Conservation (phyloP, 495 filamentous ascomycete genomes). For the Penicillium maclennaniae region DNA sequence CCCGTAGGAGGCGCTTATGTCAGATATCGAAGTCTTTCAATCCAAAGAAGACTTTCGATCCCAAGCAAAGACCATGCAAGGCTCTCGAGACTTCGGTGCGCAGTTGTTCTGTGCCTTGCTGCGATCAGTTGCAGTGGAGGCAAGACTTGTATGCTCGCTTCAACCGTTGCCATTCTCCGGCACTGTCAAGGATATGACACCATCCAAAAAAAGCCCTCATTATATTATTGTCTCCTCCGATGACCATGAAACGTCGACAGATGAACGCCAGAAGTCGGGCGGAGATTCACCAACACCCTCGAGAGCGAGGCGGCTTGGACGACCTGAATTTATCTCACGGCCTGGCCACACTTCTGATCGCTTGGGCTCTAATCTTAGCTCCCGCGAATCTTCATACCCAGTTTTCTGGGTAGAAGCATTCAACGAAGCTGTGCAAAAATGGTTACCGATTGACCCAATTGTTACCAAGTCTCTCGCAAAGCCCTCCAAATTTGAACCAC, state of each 20-base stretch:
- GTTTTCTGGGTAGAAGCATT: conserved; percentile 94
- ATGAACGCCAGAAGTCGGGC: conserved; percentile 16
- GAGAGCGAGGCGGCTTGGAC: conserved; percentile 38
- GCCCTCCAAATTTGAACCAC: conserved; percentile 74
- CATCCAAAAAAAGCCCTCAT: conserved; percentile 35
- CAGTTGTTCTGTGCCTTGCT: conserved; percentile 88
- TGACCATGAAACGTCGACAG: conserved; percentile 30
- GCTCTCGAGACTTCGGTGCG: conserved; percentile 84
- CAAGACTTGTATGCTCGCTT: conserved; percentile 90
- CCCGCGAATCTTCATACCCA: conserved; percentile 60
- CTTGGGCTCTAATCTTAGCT: conserved; percentile 14
- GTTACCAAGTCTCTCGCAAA: conserved; percentile 74
- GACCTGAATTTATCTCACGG: conserved; percentile 36
- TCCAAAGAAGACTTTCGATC: conserved; percentile 67
- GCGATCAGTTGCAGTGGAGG: conserved; percentile 69
- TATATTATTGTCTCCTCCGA: conserved; percentile 39
- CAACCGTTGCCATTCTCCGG: conserved; percentile 74
- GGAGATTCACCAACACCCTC: conserved; percentile 14
- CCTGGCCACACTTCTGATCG: conserved; percentile 11
- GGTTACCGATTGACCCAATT: conserved; percentile 82
- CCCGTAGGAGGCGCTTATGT: conserved; percentile 34
- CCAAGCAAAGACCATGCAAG: conserved; percentile 61
- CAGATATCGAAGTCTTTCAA: conserved; percentile 39
- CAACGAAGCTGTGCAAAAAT: conserved; percentile 79
- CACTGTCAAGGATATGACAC: conserved; percentile 47